Evolutionary conservation across 2,329 filamentous ascomycete species (phyloP), one percentile per base, ranked within the genome.

Genomic region (Cladosporium phlei): DNA sequence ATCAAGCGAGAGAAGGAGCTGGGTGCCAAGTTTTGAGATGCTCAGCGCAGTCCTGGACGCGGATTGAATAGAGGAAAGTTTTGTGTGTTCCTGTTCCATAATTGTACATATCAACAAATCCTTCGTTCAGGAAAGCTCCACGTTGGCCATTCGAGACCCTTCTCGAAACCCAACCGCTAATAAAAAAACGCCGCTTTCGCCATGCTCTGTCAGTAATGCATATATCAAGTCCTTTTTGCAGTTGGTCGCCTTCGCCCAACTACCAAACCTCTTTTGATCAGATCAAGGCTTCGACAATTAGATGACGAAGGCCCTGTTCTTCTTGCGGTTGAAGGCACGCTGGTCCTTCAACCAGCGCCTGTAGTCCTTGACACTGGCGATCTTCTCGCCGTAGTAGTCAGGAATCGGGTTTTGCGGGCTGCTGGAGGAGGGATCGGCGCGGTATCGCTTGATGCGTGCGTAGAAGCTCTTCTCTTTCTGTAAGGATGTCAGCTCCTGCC

Each of bases 361-460:
- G 68, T 97, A 98, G 37, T 88, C 90, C 45, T 83, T 77, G 17
- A 97, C 88, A 60, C 89, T 95, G 42, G 86, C 87, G 59, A 98
- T 95, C 77, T 96, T 97, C 73, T 98, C 93, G 59, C 93, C 93
- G 62, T 98, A 98, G 70, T 95, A 98, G 66, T 98, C 93, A 33
- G 91, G 90, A 1, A 95, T 87, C 14, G 93, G 93, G 71, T 97
- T 97, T 43, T 87, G 80, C 57, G 93, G 83, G 30, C 88, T 95
- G 52, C 89, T 94, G 45, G 85, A 85, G 12, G 83, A 86, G 3
- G 93, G 91, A 66, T 98, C 91, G 52, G 95, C 91, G 20, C 93
- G 83, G 72, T 93, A 85, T 68, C 85, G 88, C 75, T 90, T 93
- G 69, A 98, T 87, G 55, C 91, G 80, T 51, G 83, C 80, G 68